A percentile compares a stretch with the other conserved stretches of the same genome.
phyloP scores from a whole-genome alignment of 2,329 filamentous ascomycete species.

The Dactylellina drechsleri region DNA sequence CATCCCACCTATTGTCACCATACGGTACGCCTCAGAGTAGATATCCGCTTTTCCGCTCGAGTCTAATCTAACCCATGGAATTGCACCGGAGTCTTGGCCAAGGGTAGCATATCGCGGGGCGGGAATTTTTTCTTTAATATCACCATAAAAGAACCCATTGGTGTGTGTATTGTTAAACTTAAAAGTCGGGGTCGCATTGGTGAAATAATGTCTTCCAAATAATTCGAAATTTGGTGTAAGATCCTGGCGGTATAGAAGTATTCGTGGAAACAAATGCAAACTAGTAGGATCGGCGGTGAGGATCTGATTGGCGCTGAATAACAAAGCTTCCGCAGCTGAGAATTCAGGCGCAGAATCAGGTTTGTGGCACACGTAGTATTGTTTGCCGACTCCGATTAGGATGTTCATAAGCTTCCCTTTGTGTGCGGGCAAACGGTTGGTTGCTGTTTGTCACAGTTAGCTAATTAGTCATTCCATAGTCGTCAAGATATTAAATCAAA shows the following conservation, averaged over 20 bases:
- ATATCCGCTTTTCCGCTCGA: neutral
- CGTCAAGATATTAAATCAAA: no score
- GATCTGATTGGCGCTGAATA: neutral
- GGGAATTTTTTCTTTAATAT: neutral
- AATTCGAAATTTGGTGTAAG: neutral
- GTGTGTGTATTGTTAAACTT: neutral
- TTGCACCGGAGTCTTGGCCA: neutral
- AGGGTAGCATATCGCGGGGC: neutral
- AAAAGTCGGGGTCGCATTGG: conserved; percentile 1
- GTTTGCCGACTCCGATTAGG: conserved; percentile 2
- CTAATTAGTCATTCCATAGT: no score
- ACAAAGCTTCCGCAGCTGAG: neutral
- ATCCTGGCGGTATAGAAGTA: neutral
- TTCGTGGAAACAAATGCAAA: neutral
- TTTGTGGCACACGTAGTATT: conserved; percentile 8
- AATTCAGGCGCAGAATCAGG: neutral
- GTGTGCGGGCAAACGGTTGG: neutral
- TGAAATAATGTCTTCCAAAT: conserved; percentile 12
- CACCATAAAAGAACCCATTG: neutral
- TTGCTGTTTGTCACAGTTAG: conserved; percentile 1
- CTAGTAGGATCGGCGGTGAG: neutral
- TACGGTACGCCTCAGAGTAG: conserved; percentile 10
- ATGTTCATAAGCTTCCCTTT: neutral
- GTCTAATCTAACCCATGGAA: conserved; percentile 6
- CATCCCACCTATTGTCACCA: conserved; percentile 9